These are phyloP conservation scores for Mortierella antarctica DNA, from an alignment of 192 early-diverging fungal species.

Conservation along the genomic window DNA sequence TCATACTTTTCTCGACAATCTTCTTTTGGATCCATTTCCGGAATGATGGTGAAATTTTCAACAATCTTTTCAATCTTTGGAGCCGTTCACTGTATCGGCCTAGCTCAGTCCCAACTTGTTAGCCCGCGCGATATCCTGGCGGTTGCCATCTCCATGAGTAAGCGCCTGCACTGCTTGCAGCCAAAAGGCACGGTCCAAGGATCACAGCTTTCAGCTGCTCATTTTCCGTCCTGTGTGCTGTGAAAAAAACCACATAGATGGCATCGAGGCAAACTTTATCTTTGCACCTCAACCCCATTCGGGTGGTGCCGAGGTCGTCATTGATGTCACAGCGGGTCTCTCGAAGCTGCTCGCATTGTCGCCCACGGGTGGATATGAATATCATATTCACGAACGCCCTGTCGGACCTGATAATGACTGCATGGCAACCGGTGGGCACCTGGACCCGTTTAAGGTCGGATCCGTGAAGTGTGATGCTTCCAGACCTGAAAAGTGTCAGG, in stretches of 20 bases:
- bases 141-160: too few species aligned
- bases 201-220: too few species aligned
- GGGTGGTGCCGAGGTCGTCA: constrained; percentile 1
- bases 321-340: constrained; percentile 3
- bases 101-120: too few species aligned
- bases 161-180: too few species aligned
- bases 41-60: too few species aligned
- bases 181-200: too few species aligned
- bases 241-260: constrained; percentile 3
- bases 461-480: constrained; percentile 15
- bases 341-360: not conserved
- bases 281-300: constrained; percentile 12
- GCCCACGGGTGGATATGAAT: constrained; percentile 18
- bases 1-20: too few species aligned
- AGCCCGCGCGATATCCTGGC: too few species aligned
- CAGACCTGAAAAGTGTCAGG: constrained; percentile 18
- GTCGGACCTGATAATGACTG: constrained; percentile 35
- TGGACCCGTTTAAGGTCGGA: constrained; percentile 19
- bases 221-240: too few species aligned
- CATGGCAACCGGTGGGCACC: constrained; percentile 32
- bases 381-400: constrained; percentile 35
- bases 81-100: too few species aligned
- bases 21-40: too few species aligned
- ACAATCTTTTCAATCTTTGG: too few species aligned
- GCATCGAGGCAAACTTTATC: constrained; percentile 21